Percentiles rank a stretch among this genome's conserved stretches.
Evolutionary conservation across 106 monocot species (phyloP).

Genomic region (Allium sativum): DNA sequence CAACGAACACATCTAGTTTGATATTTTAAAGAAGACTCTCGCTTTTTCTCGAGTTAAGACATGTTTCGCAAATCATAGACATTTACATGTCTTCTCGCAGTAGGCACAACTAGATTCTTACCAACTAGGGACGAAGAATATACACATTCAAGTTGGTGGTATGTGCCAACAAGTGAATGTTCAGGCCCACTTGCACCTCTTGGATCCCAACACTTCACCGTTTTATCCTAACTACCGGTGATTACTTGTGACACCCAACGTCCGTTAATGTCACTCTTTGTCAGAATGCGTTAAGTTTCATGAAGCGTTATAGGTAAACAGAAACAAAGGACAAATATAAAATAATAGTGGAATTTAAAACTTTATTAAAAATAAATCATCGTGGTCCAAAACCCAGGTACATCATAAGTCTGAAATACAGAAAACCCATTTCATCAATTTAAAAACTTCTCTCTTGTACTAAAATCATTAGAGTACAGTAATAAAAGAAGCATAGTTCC

Average conservation of each 20-base stretch:
- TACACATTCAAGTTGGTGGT: slow-evolving; percentile 83
- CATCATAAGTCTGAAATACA: too few relatives aligned
- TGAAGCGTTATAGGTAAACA: too few relatives aligned
- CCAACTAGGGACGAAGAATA: slow-evolving; percentile 90
- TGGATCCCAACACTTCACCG: slow-evolving; percentile 92
- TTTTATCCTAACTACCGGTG: slow-evolving; percentile 98
- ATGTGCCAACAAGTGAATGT: slow-evolving; percentile 67
- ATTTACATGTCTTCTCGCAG: slow-evolving; percentile 93
- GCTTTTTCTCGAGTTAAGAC: slow-evolving; percentile 89
- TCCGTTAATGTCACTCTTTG: background rate
- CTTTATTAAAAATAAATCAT: too few relatives aligned
- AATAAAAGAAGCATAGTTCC: too few relatives aligned
- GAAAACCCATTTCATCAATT: too few relatives aligned
- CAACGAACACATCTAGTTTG: slow-evolving; percentile 97
- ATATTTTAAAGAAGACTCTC: slow-evolving; percentile 95
- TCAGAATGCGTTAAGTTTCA: too few relatives aligned
- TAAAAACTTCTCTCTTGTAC: too few relatives aligned
- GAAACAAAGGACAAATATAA: too few relatives aligned
- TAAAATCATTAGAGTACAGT: too few relatives aligned
- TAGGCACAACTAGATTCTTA: slow-evolving; percentile 74
- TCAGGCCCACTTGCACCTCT: slow-evolving; percentile 92
- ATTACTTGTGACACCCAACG: slow-evolving; percentile 84
- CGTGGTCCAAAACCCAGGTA: too few relatives aligned
- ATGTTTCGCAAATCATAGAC: slow-evolving; percentile 94
- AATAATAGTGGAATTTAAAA: too few relatives aligned